phyloP scores from a whole-genome alignment of 2,329 filamentous ascomycete species.

The Pseudovirgaria hyperparasitica region DNA sequence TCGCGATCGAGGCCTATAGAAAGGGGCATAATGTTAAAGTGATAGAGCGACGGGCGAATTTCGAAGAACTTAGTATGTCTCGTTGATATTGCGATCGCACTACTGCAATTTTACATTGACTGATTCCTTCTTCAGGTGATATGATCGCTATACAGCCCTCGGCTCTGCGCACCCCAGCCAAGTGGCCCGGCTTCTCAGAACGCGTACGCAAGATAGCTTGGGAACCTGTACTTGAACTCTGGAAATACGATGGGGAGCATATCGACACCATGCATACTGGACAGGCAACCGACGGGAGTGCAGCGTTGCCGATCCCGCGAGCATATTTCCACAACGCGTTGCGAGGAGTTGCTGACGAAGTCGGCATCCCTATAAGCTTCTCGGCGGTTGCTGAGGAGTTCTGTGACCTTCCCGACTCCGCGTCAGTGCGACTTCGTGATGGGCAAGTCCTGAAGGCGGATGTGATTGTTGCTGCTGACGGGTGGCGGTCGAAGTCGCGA shows the following conservation, averaged over 20 bases:
- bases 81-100: neutral
- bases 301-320: slow-evolving; percentile 2
- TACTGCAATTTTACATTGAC: too few relatives aligned
- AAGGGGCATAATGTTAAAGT: slow-evolving; percentile 17
- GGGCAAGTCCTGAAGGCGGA: slow-evolving; percentile 3
- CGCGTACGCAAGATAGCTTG: neutral
- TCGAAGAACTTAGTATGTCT: neutral
- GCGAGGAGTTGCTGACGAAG: slow-evolving; percentile 1
- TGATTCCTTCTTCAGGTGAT: too few relatives aligned
- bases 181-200: slow-evolving; percentile 3
- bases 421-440: slow-evolving; percentile 1
- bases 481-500: slow-evolving; percentile 4
- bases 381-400: slow-evolving; percentile 1
- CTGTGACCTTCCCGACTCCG: slow-evolving; percentile 3
- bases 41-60: slow-evolving; percentile 7
- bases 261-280: neutral
- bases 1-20: slow-evolving; percentile 15
- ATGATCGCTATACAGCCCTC: slow-evolving; percentile 1
- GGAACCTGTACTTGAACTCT: too few relatives aligned
- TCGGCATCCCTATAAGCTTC: slow-evolving; percentile 3
- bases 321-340: slow-evolving; percentile 2
- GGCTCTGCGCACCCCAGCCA: slow-evolving; percentile 1
- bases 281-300: neutral
- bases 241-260: slow-evolving; percentile 1
- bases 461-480: slow-evolving; percentile 5